Conservation (phyloP, 345 rosid genomes). For the Syzygium jambos region DNA sequence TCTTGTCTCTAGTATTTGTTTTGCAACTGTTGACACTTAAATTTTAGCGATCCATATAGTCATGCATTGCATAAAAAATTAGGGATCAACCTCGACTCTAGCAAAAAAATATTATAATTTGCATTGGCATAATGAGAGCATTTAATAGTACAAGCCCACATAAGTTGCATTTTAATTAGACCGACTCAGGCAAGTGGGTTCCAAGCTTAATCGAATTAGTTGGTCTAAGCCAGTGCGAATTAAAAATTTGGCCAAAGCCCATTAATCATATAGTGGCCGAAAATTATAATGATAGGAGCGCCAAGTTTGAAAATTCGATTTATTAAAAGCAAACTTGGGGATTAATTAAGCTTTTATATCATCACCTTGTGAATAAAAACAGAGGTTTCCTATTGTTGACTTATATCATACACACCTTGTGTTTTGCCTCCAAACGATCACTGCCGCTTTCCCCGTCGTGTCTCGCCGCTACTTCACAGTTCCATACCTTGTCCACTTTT, state of each 20-base stretch:
- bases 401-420: too few species aligned
- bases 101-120: neutral
- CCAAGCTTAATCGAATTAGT: neutral
- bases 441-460: too few species aligned
- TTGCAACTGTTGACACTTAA: too few species aligned
- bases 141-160: neutral
- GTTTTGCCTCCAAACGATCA: too few species aligned
- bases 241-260: neutral
- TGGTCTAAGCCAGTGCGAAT: neutral
- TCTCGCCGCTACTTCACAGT: too few species aligned
- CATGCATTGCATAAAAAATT: neutral
- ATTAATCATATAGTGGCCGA: neutral
- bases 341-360: too few species aligned
- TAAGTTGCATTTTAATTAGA: neutral
- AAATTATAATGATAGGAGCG: neutral
- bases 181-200: neutral
- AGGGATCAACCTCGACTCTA: neutral
- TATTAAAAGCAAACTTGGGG: too few species aligned
- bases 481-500: neutral
- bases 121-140: neutral
- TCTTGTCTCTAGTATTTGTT: too few species aligned
- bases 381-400: too few species aligned
- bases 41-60: too few species aligned
- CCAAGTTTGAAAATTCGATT: neutral
- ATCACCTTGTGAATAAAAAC: too few species aligned